Conservation (phyloP, 1,139 yeast genomes). For the Yamadazyma songkhlaensis region DNA sequence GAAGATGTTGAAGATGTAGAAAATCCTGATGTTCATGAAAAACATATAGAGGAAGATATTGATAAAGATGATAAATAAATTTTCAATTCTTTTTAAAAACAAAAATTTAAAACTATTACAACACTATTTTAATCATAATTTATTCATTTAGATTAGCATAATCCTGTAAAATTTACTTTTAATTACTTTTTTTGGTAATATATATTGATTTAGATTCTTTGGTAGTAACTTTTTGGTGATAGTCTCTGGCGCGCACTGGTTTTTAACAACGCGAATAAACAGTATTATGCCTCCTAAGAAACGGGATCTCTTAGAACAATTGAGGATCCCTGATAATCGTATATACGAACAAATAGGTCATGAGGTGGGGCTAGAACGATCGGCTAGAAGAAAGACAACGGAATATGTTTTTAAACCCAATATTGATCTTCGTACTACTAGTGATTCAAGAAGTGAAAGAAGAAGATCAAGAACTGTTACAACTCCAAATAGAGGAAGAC, state of each 20-base stretch:
- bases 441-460: too few species aligned
- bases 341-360: slow-evolving; percentile 14
- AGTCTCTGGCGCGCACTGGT: too few species aligned
- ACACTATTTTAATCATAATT: slow-evolving; percentile 1
- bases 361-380: slow-evolving; percentile 10
- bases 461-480: slow-evolving; percentile 1
- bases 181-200: neutral
- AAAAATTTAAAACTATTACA: slow-evolving; percentile 1
- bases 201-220: slow-evolving; percentile 1
- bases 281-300: slow-evolving; percentile 14
- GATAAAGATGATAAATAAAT: slow-evolving; percentile 5
- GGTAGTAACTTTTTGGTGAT: neutral
- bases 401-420: neutral
- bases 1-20: slow-evolving; percentile 19
- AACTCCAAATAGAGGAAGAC: neutral
- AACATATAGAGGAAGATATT: slow-evolving; percentile 22
- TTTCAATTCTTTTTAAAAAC: slow-evolving; percentile 4
- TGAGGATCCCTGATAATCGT: slow-evolving; percentile 16
- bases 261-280: slow-evolving; percentile 5
- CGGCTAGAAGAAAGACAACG: slow-evolving; percentile 9
- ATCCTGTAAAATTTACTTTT: slow-evolving; percentile 2
- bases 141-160: slow-evolving; percentile 1
- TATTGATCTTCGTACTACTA: neutral
- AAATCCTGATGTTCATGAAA: slow-evolving; percentile 13
- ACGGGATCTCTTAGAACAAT: slow-evolving; percentile 14